Conservation (phyloP, 2,329 filamentous ascomycete species). For the Amauroascus verrucosus region DNA sequence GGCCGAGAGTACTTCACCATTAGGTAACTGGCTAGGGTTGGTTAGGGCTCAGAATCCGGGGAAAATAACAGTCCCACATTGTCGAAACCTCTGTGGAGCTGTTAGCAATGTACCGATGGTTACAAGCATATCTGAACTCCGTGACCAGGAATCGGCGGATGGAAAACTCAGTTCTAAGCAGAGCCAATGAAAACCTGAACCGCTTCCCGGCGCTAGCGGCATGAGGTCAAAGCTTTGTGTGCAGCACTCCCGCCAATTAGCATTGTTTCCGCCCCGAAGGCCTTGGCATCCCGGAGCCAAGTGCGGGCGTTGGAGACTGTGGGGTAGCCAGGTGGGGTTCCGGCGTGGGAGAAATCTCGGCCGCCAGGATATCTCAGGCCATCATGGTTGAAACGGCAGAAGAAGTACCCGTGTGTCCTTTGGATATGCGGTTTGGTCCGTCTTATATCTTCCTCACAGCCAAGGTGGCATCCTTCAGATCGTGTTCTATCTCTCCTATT, state of each 20-base stretch:
- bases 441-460: neutral
- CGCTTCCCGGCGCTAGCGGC: neutral
- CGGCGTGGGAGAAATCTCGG: neutral
- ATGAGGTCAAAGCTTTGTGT: neutral
- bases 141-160: neutral
- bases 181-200: neutral
- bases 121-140: too few relatives aligned
- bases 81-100: too few relatives aligned
- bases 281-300: neutral
- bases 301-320: neutral
- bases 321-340: constrained; percentile 3
- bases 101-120: too few relatives aligned
- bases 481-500: neutral
- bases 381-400: neutral
- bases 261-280: neutral
- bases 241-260: neutral
- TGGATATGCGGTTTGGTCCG: neutral
- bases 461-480: neutral
- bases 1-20: too few relatives aligned
- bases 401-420: neutral
- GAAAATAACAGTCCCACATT: too few relatives aligned
- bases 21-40: too few relatives aligned
- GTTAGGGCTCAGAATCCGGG: too few relatives aligned
- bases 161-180: neutral
- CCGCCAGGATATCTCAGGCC: constrained; percentile 4